Evolutionary conservation across 2,329 filamentous ascomycete species (phyloP).

Genomic region (Cladosporium sp.): DNA sequence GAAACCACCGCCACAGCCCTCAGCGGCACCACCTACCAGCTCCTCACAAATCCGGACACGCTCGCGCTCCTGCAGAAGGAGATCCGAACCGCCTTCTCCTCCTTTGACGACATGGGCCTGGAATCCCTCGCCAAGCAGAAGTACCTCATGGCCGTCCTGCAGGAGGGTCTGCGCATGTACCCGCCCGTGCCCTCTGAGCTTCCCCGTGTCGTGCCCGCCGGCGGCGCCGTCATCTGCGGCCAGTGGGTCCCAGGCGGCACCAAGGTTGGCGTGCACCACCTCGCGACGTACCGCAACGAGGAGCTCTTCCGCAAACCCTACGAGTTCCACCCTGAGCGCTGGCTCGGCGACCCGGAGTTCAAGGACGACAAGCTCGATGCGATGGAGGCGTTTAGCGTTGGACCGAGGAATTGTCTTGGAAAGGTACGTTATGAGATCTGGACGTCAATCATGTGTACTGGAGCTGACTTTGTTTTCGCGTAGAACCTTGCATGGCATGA

Average conservation of each 20-base stretch:
- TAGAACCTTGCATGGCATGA: constrained; percentile 32
- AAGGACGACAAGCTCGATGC: constrained; percentile 24
- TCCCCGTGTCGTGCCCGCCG: constrained; percentile 23
- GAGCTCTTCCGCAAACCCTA: constrained; percentile 19
- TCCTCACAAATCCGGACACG: constrained; percentile 57
- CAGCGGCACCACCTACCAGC: constrained; percentile 63
- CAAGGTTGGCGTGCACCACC: constrained; percentile 16
- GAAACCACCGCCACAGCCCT: constrained; percentile 74
- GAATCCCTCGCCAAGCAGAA: constrained; percentile 18
- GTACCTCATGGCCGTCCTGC: constrained; percentile 42
- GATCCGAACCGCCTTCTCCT: constrained; percentile 39
- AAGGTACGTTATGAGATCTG: constrained; percentile 14
- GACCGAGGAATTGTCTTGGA: constrained; percentile 23
- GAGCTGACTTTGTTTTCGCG: neutral
- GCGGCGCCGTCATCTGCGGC: constrained; percentile 24
- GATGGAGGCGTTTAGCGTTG: constrained; percentile 26
- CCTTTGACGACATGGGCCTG: constrained; percentile 22
- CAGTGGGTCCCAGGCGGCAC: constrained; percentile 16
- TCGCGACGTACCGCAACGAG: constrained; percentile 17
- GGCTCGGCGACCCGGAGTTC: constrained; percentile 23
- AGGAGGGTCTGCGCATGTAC: constrained; percentile 43
- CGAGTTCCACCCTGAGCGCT: constrained; percentile 29
- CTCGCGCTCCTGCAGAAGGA: constrained; percentile 52
- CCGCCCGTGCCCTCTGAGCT: constrained; percentile 30
- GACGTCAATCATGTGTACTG: neutral